These are phyloP conservation scores for Cryptococcus sp. DNA, from an alignment of 1,284 basidiomycete species.

Conservation along the genomic window DNA sequence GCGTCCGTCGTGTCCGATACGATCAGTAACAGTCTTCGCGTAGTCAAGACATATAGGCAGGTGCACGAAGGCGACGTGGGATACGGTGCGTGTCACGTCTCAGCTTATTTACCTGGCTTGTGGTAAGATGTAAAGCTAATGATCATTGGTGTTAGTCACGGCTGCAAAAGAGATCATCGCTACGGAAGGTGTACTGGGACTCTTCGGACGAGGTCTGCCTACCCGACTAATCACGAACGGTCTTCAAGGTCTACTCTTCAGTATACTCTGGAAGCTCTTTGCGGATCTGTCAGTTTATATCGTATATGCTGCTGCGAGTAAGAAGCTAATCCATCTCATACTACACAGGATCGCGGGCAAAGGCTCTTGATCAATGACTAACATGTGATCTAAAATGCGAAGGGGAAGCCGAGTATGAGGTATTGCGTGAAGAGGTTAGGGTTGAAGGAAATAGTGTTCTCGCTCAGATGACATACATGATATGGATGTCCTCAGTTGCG, in stretches of 20 bases:
- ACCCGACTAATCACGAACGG: slow-evolving; percentile 82
- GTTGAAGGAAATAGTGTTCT: too few species aligned
- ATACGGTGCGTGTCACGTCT: slow-evolving; percentile 57
- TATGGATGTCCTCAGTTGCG: too few species aligned
- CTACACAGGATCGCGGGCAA: neutral
- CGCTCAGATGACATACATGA: too few species aligned
- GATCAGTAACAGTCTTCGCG: slow-evolving; percentile 80
- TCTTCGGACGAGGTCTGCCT: slow-evolving; percentile 81
- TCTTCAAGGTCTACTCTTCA: slow-evolving; percentile 80
- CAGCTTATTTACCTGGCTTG: neutral
- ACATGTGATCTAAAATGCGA: neutral
- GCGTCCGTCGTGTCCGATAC: slow-evolving; percentile 80
- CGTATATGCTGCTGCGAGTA: neutral
- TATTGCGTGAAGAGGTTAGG: neutral
- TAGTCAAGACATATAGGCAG: slow-evolving; percentile 89
- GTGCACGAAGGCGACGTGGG: slow-evolving; percentile 75
- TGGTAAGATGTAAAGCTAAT: neutral
- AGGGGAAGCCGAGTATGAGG: neutral
- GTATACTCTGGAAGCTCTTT: slow-evolving; percentile 80
- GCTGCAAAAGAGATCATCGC: slow-evolving; percentile 63
- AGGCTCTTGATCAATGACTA: neutral
- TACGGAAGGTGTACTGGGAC: slow-evolving; percentile 64
- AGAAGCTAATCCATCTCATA: neutral
- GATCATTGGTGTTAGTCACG: slow-evolving; percentile 19
- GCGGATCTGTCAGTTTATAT: slow-evolving; percentile 63